A percentile compares a stretch with the other conserved stretches of the same genome.
These are phyloP conservation scores for Metrosideros polymorpha DNA, from an alignment of 441 rosid species.

Conservation along the genomic window DNA sequence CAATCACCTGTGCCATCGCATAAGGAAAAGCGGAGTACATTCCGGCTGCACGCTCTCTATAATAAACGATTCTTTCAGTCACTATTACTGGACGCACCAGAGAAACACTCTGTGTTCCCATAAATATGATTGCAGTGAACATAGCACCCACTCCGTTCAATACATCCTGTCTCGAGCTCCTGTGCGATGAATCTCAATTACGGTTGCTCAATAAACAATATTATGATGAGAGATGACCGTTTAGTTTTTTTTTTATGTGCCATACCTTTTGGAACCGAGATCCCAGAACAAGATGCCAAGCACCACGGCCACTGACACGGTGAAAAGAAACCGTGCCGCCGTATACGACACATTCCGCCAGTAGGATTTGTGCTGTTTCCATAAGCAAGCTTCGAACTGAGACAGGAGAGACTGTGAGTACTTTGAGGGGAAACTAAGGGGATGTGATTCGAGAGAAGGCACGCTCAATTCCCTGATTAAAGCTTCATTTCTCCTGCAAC, in stretches of 20 bases:
- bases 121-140: background rate
- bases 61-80: background rate
- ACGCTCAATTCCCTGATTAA: background rate
- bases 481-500: background rate
- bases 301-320: background rate
- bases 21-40: background rate
- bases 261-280: background rate
- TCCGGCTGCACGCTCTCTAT: background rate
- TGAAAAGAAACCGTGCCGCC: background rate
- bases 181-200: background rate
- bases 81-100: background rate
- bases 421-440: background rate
- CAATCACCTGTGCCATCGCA: background rate
- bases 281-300: background rate
- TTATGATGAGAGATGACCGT: background rate
- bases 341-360: background rate
- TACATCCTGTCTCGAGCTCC: background rate
- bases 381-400: slow-evolving; percentile 5
- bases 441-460: background rate
- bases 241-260: background rate
- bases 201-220: background rate
- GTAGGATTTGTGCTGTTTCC: slow-evolving; percentile 4
- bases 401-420: background rate
- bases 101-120: background rate
- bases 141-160: background rate